Evolutionary conservation across 2,329 filamentous ascomycete genomes (phyloP), one percentile per base, ranked within the genome.

Genomic region (Fusarium nanum): DNA sequence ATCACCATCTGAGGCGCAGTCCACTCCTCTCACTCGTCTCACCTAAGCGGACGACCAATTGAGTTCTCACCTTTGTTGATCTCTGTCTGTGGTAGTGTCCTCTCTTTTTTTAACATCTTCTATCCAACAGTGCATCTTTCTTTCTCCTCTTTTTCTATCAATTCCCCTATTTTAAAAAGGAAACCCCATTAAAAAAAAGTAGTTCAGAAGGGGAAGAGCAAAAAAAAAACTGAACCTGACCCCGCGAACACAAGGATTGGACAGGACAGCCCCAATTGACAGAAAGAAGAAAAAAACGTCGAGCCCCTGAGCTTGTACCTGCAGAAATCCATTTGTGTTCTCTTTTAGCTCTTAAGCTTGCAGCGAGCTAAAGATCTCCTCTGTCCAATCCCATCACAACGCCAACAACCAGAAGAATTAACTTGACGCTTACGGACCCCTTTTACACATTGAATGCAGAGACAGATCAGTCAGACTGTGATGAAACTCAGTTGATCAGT

Each of bases 261-360:
- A 53, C 34, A 25, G 20, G 30, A 65, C 45, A 50, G 67, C 66
- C 60, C 66, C 60, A 60, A 23, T 23, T 44, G 20, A 55, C 50
- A 20, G 22, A n/a, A n/a, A n/a, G 40, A 54, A n/a, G 27, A 18
- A 44, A 16, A 37, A 40, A 60, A 22, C 46, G 23, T 46, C 68
- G 22, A 71, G 67, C 67, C 68, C 68, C 68, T 71, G 68, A 70
- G 52, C 65, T 60, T 64, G 58, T 30, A 46, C 48, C 53, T 64
- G 60, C 60, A 64, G 44, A 64, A 34, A 22, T 44, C 41, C 41
- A 44, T 44, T 44, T 22, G 8, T 16, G 9, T 20, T 13, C 22
- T 22, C 48, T 40, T 37, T 28, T 45, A 56, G 44, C 44, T 62
- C 34, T 48, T 53, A 37, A 56, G 42, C 47, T 56, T 45, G 47